phyloP scores from a whole-genome alignment of 805 yeast genomes.

The Wickerhamomyces chaumierensis region DNA sequence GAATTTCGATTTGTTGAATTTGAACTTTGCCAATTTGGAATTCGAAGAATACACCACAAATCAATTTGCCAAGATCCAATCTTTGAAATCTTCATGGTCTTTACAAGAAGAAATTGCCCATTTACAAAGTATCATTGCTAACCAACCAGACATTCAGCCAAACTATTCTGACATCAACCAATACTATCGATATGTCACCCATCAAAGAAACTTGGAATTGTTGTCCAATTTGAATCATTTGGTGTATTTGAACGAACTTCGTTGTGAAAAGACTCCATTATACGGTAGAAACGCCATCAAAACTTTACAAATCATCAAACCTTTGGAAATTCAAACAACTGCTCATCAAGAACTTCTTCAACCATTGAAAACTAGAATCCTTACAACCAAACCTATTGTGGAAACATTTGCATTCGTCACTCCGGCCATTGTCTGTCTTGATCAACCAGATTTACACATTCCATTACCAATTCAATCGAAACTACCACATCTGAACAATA shows the following conservation, averaged over 20 bases:
- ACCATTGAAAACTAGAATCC: slow-evolving; percentile 30
- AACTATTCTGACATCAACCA: slow-evolving; percentile 30
- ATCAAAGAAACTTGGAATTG: slow-evolving; percentile 38
- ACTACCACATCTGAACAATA: slow-evolving; percentile 26
- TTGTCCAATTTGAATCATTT: slow-evolving; percentile 44
- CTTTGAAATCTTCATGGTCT: slow-evolving; percentile 34
- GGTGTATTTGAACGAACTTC: slow-evolving; percentile 50
- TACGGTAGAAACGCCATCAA: slow-evolving; percentile 51
- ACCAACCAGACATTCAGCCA: slow-evolving; percentile 16
- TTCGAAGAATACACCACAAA: slow-evolving; percentile 27
- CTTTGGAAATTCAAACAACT: slow-evolving; percentile 13
- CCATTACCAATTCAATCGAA: slow-evolving; percentile 25
- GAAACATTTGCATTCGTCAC: slow-evolving; percentile 80
- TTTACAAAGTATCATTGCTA: slow-evolving; percentile 23
- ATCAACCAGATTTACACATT: slow-evolving; percentile 45
- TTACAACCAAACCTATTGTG: slow-evolving; percentile 35
- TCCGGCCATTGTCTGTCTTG: slow-evolving; percentile 73
- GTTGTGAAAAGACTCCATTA: slow-evolving; percentile 56
- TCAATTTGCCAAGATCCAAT: slow-evolving; percentile 31
- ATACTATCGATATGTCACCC: slow-evolving; percentile 48
- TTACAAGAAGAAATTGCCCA: slow-evolving; percentile 33
- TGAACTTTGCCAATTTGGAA: slow-evolving; percentile 41
- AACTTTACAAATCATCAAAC: slow-evolving; percentile 24
- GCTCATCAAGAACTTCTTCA: slow-evolving; percentile 24
- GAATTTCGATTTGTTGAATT: slow-evolving; percentile 48